phyloP scores from a whole-genome alignment of 2,329 filamentous ascomycete genomes.

The Venturia nashicola region DNA sequence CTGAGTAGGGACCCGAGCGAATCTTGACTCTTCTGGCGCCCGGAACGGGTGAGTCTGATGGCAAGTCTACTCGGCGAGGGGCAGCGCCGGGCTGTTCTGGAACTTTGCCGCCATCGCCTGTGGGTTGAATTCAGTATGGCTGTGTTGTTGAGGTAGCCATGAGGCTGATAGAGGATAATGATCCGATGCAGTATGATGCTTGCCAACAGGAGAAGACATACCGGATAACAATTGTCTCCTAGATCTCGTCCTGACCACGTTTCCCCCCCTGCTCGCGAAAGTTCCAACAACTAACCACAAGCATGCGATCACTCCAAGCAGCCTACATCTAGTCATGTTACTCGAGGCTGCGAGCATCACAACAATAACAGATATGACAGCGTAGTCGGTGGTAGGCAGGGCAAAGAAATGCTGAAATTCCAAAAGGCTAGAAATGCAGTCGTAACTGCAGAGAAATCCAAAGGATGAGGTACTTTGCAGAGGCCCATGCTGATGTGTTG shows the following conservation, averaged over 20 bases:
- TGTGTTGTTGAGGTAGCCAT: background rate
- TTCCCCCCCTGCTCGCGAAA: background rate
- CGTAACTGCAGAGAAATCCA: background rate
- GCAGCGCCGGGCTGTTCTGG: background rate
- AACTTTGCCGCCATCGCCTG: constrained; percentile 5
- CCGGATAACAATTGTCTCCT: background rate
- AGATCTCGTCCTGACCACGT: background rate
- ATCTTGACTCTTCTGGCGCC: constrained; percentile 7
- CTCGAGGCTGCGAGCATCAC: background rate
- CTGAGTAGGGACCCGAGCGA: constrained; percentile 5
- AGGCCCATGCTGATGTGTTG: background rate
- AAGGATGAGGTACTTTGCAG: background rate
- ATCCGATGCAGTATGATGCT: background rate
- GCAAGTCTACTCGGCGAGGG: background rate
- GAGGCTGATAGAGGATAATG: background rate
- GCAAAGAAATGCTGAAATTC: background rate
- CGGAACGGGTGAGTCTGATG: background rate
- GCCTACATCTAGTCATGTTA: background rate
- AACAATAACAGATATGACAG: background rate
- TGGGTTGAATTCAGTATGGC: background rate
- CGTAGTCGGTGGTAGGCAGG: background rate
- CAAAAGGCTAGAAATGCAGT: background rate
- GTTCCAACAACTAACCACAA: background rate
- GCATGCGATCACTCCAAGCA: background rate
- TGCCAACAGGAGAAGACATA: background rate